phyloP scores from a whole-genome alignment of 352 stramenopile genomes.

The Pythium periplocum region DNA sequence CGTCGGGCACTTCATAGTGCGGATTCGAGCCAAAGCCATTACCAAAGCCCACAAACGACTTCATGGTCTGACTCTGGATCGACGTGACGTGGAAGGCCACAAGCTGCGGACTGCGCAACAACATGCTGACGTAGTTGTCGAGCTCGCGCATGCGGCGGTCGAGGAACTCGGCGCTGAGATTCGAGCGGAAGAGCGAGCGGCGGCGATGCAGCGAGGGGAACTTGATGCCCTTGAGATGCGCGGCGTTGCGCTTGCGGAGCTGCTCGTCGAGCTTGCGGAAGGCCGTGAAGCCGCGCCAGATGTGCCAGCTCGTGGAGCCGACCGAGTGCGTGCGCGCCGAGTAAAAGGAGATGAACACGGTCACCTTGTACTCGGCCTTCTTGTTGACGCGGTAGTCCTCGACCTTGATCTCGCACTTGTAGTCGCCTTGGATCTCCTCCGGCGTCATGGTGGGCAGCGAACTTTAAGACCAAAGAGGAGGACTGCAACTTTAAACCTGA shows the following conservation, averaged over 20 bases:
- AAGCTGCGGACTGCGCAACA: conserved; percentile 51
- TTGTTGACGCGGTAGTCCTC: conserved; percentile 72
- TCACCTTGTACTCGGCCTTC: conserved; percentile 81
- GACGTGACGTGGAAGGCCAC: conserved; percentile 73
- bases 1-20: conserved; percentile 60
- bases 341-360: conserved; percentile 68
- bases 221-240: conserved; percentile 81
- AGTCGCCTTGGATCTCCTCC: conserved; percentile 81
- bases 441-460: conserved; percentile 44
- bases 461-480: no score
- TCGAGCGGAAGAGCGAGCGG: conserved; percentile 54
- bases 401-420: conserved; percentile 49
- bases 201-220: conserved; percentile 74
- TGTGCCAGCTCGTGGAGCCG: conserved; percentile 72
- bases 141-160: conserved; percentile 57
- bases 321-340: conserved; percentile 60
- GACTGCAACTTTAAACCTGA: no score
- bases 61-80: conserved; percentile 73
- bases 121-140: conserved; percentile 69
- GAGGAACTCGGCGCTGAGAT: conserved; percentile 65
- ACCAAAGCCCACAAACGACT: conserved; percentile 70
- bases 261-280: conserved; percentile 83
- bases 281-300: conserved; percentile 74
- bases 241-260: conserved; percentile 61
- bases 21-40: conserved; percentile 73